These are phyloP conservation scores for Fraxinus nigra DNA, from an alignment of 305 asterid genomes.

Conservation along the genomic window DNA sequence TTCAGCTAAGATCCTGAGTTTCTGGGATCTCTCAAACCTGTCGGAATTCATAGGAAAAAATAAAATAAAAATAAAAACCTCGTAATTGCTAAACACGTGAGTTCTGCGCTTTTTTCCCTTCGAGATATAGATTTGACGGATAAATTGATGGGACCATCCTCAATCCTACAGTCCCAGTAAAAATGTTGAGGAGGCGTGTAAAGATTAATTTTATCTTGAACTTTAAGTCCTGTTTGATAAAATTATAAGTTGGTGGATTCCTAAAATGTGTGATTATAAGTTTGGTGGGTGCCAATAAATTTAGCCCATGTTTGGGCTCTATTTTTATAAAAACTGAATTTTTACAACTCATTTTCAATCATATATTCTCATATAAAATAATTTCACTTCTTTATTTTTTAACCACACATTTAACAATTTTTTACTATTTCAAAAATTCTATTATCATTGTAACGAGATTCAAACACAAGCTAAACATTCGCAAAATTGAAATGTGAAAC, in stretches of 20 bases:
- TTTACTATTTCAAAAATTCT: neutral
- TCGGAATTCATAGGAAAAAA: slow-evolving; percentile 26
- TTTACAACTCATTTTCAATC: too few relatives aligned
- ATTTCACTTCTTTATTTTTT: too few relatives aligned
- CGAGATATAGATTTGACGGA: neutral
- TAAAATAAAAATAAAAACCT: too few relatives aligned
- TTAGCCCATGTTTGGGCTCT: neutral
- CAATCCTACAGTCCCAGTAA: neutral
- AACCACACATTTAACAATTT: too few relatives aligned
- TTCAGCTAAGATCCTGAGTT: slow-evolving; percentile 38
- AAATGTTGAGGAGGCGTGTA: neutral
- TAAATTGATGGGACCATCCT: neutral
- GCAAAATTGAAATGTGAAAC: neutral
- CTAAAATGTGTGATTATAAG: neutral
- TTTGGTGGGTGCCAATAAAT: neutral
- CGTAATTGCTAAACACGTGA: neutral
- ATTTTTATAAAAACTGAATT: too few relatives aligned
- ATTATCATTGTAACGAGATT: too few relatives aligned
- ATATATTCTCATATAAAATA: too few relatives aligned
- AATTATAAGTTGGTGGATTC: neutral
- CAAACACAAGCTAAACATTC: neutral
- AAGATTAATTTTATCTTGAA: neutral
- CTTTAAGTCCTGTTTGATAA: neutral
- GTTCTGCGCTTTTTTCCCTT: neutral
- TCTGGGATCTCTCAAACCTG: slow-evolving; percentile 29